Base-by-base conservation (phyloP, 345 rosid genomes). In the Syzygium jambos region DNA sequence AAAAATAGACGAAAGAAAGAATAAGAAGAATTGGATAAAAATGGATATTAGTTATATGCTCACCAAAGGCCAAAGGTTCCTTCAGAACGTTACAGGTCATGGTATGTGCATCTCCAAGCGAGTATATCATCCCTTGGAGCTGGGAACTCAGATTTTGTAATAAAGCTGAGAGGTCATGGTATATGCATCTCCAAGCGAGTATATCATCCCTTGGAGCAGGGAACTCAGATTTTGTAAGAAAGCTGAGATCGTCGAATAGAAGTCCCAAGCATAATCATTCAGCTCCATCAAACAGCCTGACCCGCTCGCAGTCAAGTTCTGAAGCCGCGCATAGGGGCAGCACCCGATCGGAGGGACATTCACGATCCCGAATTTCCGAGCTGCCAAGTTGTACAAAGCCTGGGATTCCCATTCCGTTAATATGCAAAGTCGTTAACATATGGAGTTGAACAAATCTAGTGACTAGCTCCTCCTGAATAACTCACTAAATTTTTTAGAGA, bases 331-430 rank as follows among this genome's bases (percentile, higher is more conserved):
- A 13, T 13, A 25, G 7, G 95, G 93, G 87, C 90, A 88, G 89
- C 95, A 91, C 9, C 94, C 93, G 0, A 92, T 22, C 1, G 88
- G 90, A 6, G 90, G 91, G 25, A 87, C 80, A 1, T 89, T 19
- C 22, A 91, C 38, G 6, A 93, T 90, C 19, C 88, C 94, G 17
- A 92, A 91, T 83, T 87, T 93, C 84, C 93, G 78, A 52, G 91
- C 94, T 53, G 92, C 94, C 77, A 89, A 43, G 13, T 85, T 68
- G 54, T 85, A 87, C 78, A 94, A 84, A 55, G 89, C 93, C 78
- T 65, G 41, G 41, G 78, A 65, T 30, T 65, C 41, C 78, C 41
- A 15, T 65, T 7, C 41, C 41, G 3, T 65, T 7, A 65, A 16
- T 65, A 65, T 34, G 77, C 77, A 15, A 65, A 29, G 6, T n/a